Base-by-base conservation (phyloP, 2,329 filamentous ascomycete genomes). In the Cadophora malorum region DNA sequence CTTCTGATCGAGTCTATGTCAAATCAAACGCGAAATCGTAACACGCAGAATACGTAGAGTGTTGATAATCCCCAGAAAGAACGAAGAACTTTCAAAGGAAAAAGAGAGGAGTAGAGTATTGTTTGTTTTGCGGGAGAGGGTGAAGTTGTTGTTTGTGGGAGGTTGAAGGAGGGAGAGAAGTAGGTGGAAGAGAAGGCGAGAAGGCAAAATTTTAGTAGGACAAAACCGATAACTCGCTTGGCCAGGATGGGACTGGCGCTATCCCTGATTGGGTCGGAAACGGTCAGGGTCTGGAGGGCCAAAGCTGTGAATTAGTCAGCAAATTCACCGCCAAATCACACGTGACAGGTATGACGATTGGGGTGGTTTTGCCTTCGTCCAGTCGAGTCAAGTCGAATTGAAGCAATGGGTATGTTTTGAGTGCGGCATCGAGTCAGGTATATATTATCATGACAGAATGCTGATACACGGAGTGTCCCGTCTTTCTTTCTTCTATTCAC, bases 11-110 rank as follows among this genome's bases (percentile, higher is more conserved):
- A 50, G 52, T 65, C 50, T 61, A 55, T 16, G 38, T 52, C 55
- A 68, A 62, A 68, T 53, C 41, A 68, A 53, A 66, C 63, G 65
- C 66, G 64, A 53, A 49, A 21, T 64, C 49, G 63, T 66, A 23
- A 23, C n/a, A 50, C 45, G 59, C 59, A 50, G 41, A 49, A 33
- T 21, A 38, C 45, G 59, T 62, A 19, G 7, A 61, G 61, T 55
- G 38, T 25, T 49, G 38, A 65, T n/a, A 49, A 78, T 80, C 79
- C 81, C 82, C 79, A 81, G 77, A 78, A 77, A 79, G 77, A 74
- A 71, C 69, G 66, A 72, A 74, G 68, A 76, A 79, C 79, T 81
- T 83, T 83, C 79, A 81, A 83, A 79, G 80, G 79, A 79, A 80
- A 28, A 77, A 74, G 72, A 65, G 71, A 71, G 73, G 71, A 69